Conservation (phyloP, 129 eudicot genomes). For the Apium graveolens region DNA sequence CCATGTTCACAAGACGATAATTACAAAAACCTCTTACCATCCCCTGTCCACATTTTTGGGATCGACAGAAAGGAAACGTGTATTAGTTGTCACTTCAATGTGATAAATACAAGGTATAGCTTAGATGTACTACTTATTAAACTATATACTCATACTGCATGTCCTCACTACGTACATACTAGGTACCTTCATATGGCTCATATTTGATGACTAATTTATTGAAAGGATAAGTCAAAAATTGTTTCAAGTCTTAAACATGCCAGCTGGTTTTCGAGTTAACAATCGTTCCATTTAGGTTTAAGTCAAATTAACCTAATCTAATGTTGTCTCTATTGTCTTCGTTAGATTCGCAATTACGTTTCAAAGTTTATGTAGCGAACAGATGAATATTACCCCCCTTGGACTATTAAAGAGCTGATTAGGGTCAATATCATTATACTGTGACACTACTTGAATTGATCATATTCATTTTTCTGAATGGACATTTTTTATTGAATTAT, state of each 20-base stretch:
- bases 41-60: no score
- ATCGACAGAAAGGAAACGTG: neutral
- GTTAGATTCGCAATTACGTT: neutral
- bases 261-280: conserved; percentile 1
- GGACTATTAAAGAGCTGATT: neutral
- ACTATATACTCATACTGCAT: neutral
- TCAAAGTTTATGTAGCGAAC: neutral
- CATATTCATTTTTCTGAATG: no score
- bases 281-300: neutral
- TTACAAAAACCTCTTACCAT: no score
- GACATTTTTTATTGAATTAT: no score
- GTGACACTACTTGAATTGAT: neutral
- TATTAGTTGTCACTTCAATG: neutral
- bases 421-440: neutral
- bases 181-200: neutral
- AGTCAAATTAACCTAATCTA: neutral
- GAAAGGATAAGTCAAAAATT: conserved; percentile 7
- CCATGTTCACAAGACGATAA: no score
- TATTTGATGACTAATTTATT: neutral
- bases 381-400: neutral
- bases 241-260: neutral
- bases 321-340: neutral
- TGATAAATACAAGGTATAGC: neutral
- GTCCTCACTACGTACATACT: conserved; percentile 3
- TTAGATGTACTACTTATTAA: neutral